A percentile compares a stretch with the other conserved stretches of the same genome.
Evolutionary conservation across 768 basidiomycete species (phyloP).

Genomic region (Phaeotremella fagi): DNA sequence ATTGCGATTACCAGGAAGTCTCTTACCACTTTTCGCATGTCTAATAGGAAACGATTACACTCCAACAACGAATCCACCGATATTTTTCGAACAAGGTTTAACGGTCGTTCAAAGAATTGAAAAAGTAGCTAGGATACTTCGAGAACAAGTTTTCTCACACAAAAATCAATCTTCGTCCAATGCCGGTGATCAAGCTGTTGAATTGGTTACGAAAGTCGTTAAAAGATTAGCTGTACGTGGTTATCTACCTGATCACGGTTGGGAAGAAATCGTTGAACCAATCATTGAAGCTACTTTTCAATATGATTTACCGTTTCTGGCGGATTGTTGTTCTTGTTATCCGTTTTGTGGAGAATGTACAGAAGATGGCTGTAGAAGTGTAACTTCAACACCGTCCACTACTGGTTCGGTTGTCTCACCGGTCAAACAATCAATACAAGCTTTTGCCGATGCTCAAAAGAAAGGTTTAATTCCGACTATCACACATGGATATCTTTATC

Average conservation of each 20-base stretch:
- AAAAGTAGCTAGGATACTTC: slow-evolving; percentile 38
- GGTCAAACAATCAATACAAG: not conserved
- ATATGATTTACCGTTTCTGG: slow-evolving; percentile 33
- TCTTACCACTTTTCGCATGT: slow-evolving; percentile 42
- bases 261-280: slow-evolving; percentile 31
- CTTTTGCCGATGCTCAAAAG: slow-evolving; percentile 22
- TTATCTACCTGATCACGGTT: slow-evolving; percentile 23
- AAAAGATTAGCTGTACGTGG: slow-evolving; percentile 28
- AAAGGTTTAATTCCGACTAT: slow-evolving; percentile 20
- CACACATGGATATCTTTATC: slow-evolving; percentile 30
- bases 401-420: not conserved
- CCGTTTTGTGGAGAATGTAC: slow-evolving; percentile 34
- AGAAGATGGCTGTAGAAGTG: slow-evolving; percentile 12
- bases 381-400: slow-evolving; percentile 2
- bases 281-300: slow-evolving; percentile 45
- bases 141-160: slow-evolving; percentile 36
- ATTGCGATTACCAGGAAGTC: slow-evolving; percentile 35
- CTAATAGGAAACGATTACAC: slow-evolving; percentile 45
- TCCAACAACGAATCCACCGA: slow-evolving; percentile 17
- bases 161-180: slow-evolving; percentile 3
- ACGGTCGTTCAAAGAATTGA: slow-evolving; percentile 30
- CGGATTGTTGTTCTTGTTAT: slow-evolving; percentile 25
- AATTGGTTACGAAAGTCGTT: slow-evolving; percentile 33
- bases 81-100: slow-evolving; percentile 32
- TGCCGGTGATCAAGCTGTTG: slow-evolving; percentile 41